Evolutionary conservation across 2,329 filamentous ascomycete genomes (phyloP), one percentile per base, ranked within the genome.

Genomic region (Aspergillus proliferans): DNA sequence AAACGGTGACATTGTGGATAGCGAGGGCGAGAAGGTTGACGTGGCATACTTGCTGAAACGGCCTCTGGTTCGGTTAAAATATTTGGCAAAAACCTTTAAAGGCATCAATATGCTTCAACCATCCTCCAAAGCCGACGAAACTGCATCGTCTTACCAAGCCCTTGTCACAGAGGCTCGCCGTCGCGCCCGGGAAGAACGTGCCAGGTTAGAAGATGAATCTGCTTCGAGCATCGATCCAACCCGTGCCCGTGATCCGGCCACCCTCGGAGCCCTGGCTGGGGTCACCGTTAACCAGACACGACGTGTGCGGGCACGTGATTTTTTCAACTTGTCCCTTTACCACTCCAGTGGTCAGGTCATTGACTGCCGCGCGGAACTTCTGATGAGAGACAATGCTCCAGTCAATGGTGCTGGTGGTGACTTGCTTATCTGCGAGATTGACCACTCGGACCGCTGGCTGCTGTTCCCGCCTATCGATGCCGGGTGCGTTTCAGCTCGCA

Each of bases 31-130:
- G 66, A 83, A 89, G 46, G 90, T 96, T 7, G 93, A 97, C 65
- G 93, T 98, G 43, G 91, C 91, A 6, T 94, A 93, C 68, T 77
- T 98, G 42, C 76, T 98, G 46, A 96, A 95, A 71, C 78, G 92
- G 47, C 93, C 93, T 1, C 72, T 98, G 39, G 84, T 95, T 19
- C 82, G 93, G 43, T 75, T 96, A 52, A 96, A 95, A 67, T 88
- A 91, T 68, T 81, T 98, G 52, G 77, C 85, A 40, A 95, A 91
- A 67, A 85, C 88, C 34, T 82, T 95, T 60, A 88, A 86, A 74
- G 86, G 70, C 0, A 72, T 76, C 50, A 71, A 70, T 49, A 63
- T 67, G 46, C 56, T 73, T 12, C 58, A 69, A 15, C 70, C 73
- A 39, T 73, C 76, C 3, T 62, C 66, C 5, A 76, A 81, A 53